These are phyloP conservation scores for Claviceps quebecensis DNA, from an alignment of 2,329 filamentous ascomycete genomes.

Conservation along the genomic window DNA sequence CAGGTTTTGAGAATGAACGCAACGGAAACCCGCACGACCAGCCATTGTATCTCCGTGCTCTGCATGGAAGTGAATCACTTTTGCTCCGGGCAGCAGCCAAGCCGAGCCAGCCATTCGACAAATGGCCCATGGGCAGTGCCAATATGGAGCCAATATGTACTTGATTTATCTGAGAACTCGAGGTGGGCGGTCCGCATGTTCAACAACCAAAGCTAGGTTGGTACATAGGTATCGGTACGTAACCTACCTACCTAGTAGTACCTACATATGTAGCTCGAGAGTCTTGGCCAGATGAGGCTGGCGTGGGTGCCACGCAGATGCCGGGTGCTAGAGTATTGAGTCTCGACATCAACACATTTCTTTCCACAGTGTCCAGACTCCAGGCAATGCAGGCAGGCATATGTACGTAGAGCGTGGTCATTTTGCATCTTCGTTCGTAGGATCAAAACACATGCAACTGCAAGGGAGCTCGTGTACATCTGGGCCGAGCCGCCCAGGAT, in stretches of 20 bases:
- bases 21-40: not conserved
- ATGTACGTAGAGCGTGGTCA: no score
- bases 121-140: not conserved
- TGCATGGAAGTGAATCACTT: not conserved
- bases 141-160: not conserved
- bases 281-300: conserved; percentile 1
- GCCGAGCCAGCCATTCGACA: not conserved
- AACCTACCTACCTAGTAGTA: no score
- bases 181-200: no score
- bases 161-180: not conserved
- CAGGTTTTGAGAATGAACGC: no score
- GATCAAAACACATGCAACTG: not conserved
- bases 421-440: no score
- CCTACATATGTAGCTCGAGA: not conserved
- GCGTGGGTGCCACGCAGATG: not conserved
- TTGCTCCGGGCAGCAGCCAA: not conserved
- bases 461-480: not conserved
- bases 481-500: not conserved
- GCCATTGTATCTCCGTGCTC: not conserved
- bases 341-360: no score
- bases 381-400: no score
- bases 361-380: no score
- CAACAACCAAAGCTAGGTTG: no score
- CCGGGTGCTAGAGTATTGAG: no score
- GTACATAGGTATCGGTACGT: no score